Base-by-base conservation (phyloP, 225 moss, liverwort and hornwort species). In the Polytrichum formosum region DNA sequence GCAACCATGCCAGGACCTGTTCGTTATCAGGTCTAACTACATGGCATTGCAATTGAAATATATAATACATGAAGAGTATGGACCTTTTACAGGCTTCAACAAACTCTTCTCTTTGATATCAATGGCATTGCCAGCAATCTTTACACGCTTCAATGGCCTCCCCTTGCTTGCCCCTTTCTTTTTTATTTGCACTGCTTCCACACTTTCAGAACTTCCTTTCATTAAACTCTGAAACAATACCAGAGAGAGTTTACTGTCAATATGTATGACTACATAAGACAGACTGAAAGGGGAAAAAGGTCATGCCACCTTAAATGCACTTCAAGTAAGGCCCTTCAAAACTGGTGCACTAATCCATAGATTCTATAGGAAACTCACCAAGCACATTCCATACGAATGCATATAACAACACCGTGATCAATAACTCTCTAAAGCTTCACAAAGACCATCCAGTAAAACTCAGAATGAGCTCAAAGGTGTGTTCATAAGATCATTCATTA, bases 121-220 rank as follows among this genome's bases (percentile, higher is more conserved):
- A 69, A 21, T 75, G 25, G 54, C 67, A 77, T 70, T 71, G 19
- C 77, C 79, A 70, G 66, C 86, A 74, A 90, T 71, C 84, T 94
- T 94, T 61, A 79, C 28, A 22, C 87, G 90, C 83, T 95, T 95
- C 21, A 86, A 68, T 19, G 76, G 65, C 69, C 91, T 90, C 66
- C 73, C 79, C 74, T 85, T 78, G 72, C 82, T 82, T 73, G 76
- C 76, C 61, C 77, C 76, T 69, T 82, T 91, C 73, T 75, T 91
- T 76, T 84, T 95, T 30, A 78, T 74, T 82, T 82, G 89, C 66
- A 74, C 82, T 79, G 78, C 69, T 69, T 86, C 85, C 83, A 72
- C 76, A 72, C 69, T 25, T 69, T 54, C 79, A 76, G 62, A 76
- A 76, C 65, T 79, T 72, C 77, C 75, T 73, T 76, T 84, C 66